Evolutionary conservation across 371 early-diverging fungal species (phyloP), one percentile per base, ranked within the genome.

Genomic region (Enteropsectra breve): DNA sequence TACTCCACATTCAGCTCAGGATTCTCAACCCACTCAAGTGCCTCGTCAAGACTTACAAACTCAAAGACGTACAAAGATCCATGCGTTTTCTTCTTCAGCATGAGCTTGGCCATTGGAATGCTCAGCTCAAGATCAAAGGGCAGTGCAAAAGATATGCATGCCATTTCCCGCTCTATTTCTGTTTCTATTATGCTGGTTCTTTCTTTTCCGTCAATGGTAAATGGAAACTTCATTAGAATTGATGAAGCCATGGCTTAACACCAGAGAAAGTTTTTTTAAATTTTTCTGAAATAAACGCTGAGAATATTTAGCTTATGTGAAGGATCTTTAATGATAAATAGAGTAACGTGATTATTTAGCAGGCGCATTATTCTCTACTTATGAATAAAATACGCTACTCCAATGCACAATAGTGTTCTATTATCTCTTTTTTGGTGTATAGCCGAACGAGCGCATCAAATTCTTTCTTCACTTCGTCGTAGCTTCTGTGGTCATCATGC

Each of bases 1-100:
- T 2, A 13, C 3, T 24, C 0, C 0, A 63, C 70, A 15, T 15
- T 40, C 11, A 33, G 43, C 13, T 48, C n/a, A 21, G 30, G 49
- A 2, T 6, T 63, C 8, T 63, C 37, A 36, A 46, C 43, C 15
- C 58, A 69, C 30, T 49, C 33, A 11, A 69, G 40, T 32, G 70
- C 70, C 43, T 50, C 48, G 45, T 69, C 52, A 15, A 69, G 29
- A 59, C 58, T 36, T 47, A 26, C 49, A 59, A 69, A 69, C 52
- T 64, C 56, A 23, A 63, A 69, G 0, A 64, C 70, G 33, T 69
- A 64, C 11, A 69, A 24, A 45, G 49, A 64, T n/a, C 13, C 8
- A 26, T 63, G 29, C 47, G 46, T 38, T 38, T 61, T 56, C 1
- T 54, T 53, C 21, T 49, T 32, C 11, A 23, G 24, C 11, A 40